Evolutionary conservation across 495 filamentous ascomycete genomes (phyloP).

Genomic region (Aspergillus leporis): DNA sequence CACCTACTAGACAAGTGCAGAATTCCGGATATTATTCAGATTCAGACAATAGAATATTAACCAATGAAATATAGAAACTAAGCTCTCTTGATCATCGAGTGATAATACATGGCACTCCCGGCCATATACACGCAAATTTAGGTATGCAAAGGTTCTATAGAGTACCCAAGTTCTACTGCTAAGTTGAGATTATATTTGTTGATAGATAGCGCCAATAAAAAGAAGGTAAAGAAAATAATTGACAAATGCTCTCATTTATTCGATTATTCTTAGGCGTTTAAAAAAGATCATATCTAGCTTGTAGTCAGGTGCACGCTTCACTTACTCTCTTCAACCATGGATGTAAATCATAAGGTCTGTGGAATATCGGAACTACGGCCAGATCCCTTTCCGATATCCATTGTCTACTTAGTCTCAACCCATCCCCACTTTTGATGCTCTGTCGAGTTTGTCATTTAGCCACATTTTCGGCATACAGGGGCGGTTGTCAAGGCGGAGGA

Average conservation of each 20-base stretch:
- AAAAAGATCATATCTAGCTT: neutral
- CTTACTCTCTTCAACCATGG: neutral
- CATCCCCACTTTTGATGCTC: neutral
- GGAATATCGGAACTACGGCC: neutral
- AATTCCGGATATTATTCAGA: neutral
- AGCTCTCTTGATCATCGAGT: neutral
- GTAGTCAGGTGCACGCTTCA: neutral
- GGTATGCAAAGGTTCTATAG: neutral
- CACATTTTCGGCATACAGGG: neutral
- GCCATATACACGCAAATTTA: neutral
- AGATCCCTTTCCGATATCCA: neutral
- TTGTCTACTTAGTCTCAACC: neutral
- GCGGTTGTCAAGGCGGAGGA: neutral
- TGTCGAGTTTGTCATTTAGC: conserved; percentile 3
- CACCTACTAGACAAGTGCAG: conserved; percentile 1
- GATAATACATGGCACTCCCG: neutral
- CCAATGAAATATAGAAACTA: neutral
- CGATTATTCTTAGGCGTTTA: neutral
- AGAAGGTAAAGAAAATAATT: neutral
- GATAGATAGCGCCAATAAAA: neutral
- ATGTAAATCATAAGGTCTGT: neutral
- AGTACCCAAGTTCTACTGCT: too few species aligned
- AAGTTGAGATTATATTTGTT: too few species aligned
- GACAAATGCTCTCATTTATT: too few species aligned
- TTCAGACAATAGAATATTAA: neutral